Base-by-base conservation (phyloP, 2,329 filamentous ascomycete genomes). In the Sordariomycetes sp. region DNA sequence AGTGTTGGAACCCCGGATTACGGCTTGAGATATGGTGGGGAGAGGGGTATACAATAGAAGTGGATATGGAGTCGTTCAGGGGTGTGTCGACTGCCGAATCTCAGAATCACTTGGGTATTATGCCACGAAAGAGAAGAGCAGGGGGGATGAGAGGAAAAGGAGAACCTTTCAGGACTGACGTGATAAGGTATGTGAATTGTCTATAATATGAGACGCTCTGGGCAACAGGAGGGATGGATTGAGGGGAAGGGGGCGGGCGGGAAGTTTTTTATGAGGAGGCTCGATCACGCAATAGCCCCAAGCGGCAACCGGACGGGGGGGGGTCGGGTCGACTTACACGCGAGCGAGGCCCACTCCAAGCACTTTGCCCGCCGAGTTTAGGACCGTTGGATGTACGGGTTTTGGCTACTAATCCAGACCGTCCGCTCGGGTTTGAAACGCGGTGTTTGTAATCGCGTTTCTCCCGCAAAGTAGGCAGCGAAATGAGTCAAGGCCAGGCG, bases 251-350 rank as follows among this genome's bases (percentile, higher is more conserved):
- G 28, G 39, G 52, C 54, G 58, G 54, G 58, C 54, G 57, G 39
- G 53, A 60, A 57, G 57, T 50, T 54, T 59, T 59, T 54, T 57
- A 20, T 25, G 24, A 24, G 32, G n/a, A 59, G 54, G 28, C 28
- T 54, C 42, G 58, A 59, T 57, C 58, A 59, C 58, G 58, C 58
- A 59, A 59, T 59, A 54, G 45, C 25, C 39, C 48, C 54, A 36
- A 45, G 56, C 51, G 53, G 48, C 53, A 56, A 28, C 17, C 28
- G 28, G 28, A 32, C 28, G 28, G 28, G 28, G 28, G 28, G 28
- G 48, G 52, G 32, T 51, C 39, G 54, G 39, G 22, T 52, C 24
- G 55, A 56, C 55, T 56, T 56, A 56, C 55, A 56, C 55, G 55
- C 55, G 10, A 52, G 32, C 15, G n/a, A 13, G 45, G 45, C 45